Conservation (phyloP, 2,329 filamentous ascomycete genomes). For the Venturia aucupariae region DNA sequence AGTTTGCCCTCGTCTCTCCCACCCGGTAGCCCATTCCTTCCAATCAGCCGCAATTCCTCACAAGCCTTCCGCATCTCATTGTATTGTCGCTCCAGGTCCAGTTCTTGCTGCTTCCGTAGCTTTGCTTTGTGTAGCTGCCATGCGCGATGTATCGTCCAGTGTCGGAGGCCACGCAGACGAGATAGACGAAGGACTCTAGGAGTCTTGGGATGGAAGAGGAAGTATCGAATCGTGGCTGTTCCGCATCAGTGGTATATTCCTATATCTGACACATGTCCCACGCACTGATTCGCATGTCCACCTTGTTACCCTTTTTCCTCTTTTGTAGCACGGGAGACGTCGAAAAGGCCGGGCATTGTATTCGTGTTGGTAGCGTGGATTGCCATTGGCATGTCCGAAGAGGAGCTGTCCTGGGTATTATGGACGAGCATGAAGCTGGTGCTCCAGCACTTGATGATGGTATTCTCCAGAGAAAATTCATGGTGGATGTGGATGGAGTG, state of each 20-base stretch:
- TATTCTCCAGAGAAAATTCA: not conserved
- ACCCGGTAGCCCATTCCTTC: conserved; percentile 33
- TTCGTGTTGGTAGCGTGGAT: conserved; percentile 3
- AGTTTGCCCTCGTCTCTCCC: conserved; percentile 57
- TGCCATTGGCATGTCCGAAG: conserved; percentile 14
- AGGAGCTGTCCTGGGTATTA: conserved; percentile 8
- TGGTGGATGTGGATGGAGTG: not conserved
- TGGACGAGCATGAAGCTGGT: not conserved
- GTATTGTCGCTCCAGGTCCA: conserved; percentile 69
- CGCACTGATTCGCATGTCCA: conserved; percentile 27
- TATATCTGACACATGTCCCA: not conserved
- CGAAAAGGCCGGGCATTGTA: conserved; percentile 25
- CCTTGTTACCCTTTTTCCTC: conserved; percentile 29
- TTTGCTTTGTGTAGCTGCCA: conserved; percentile 75
- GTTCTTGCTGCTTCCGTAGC: conserved; percentile 53
- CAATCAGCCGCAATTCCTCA: conserved; percentile 62
- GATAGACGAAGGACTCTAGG: conserved; percentile 79
- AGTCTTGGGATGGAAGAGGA: conserved; percentile 58
- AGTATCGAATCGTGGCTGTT: conserved; percentile 57
- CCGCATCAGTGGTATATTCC: not conserved
- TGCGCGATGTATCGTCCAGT: conserved; percentile 98
- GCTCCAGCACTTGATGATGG: not conserved
- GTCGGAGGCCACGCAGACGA: conserved; percentile 76
- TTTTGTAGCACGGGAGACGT: conserved; percentile 27
- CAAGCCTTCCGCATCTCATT: conserved; percentile 76